Evolutionary conservation across 2,329 filamentous ascomycete species (phyloP), one percentile per base, ranked within the genome.

Genomic region (Epichloe elymi): DNA sequence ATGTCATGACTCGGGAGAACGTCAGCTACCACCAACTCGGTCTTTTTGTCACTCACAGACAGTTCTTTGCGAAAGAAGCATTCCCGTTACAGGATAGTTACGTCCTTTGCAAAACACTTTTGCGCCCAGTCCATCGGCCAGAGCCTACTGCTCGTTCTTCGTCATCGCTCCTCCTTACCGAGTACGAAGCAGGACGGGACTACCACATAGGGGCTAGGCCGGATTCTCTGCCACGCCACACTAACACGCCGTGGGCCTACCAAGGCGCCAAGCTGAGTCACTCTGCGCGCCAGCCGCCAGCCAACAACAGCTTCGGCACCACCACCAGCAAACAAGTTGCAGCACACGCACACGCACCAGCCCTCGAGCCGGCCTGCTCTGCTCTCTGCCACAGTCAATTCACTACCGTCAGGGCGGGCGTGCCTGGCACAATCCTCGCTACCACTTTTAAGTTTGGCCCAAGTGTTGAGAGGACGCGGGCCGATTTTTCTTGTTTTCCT

Each of bases 211-310:
- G 26, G 38, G 7, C 46, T 40, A 15, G 37, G 46, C 26, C 37
- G 14, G 5, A 23, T 33, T 41, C 26, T 35, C 17, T 17, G 23
- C 12, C 26, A 30, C 26, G 3, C 14, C 39, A 40, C 26, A 33
- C 19, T 10, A n/a, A 50, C 48, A 46, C 35, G 23, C 42, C 48
- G 42, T 20, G 48, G 41, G 42, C 48, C 48, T 30, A 38, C 48
- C 40, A 30, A 26, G 48, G 10, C 48, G 35, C 48, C 39, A 44
- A 44, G 48, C 40, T 44, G 41, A 49, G 33, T 49, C 33, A 49
- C 48, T 19, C 12, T 49, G 38, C 47, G 38, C 30, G 19, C 39
- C 36, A 30, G 47, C 47, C 30, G 19, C 39, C 36, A 30, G 47
- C 47, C 39, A 42, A 36, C 47, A 23, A 49, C 38, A 17, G 17